Conservation (phyloP, 2,329 filamentous ascomycete species). For the Sarocladium brachiariae region DNA sequence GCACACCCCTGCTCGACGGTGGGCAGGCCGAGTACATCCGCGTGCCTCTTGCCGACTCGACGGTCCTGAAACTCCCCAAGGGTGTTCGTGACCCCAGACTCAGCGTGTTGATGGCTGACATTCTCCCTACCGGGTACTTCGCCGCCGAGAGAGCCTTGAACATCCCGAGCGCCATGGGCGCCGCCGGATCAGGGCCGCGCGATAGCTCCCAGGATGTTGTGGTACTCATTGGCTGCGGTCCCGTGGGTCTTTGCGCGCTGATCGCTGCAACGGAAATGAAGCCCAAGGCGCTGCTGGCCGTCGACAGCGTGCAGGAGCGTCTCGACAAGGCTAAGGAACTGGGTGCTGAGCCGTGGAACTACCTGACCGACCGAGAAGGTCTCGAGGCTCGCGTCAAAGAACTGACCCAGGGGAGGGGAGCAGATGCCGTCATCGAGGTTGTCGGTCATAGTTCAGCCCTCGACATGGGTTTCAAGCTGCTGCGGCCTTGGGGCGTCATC, state of each 20-base stretch:
- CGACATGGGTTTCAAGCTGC: slow-evolving; percentile 53
- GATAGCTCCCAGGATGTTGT: slow-evolving; percentile 3
- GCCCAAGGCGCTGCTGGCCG: slow-evolving; percentile 1
- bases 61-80: slow-evolving; percentile 11
- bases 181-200: neutral
- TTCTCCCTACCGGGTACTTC: slow-evolving; percentile 83
- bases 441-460: slow-evolving; percentile 61
- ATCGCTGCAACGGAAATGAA: neutral
- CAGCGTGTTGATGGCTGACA: slow-evolving; percentile 81
- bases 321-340: slow-evolving; percentile 6
- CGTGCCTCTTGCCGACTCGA: slow-evolving; percentile 60
- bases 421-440: slow-evolving; percentile 72
- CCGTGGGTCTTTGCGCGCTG: slow-evolving; percentile 1
- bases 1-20: slow-evolving; percentile 62
- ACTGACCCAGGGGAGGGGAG: slow-evolving; percentile 69
- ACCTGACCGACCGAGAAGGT: slow-evolving; percentile 55
- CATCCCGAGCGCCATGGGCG: neutral
- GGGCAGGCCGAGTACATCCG: slow-evolving; percentile 78
- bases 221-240: neutral
- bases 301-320: neutral
- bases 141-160: slow-evolving; percentile 70
- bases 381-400: slow-evolving; percentile 62
- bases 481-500: slow-evolving; percentile 62
- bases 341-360: slow-evolving; percentile 55
- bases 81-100: slow-evolving; percentile 1